Evolutionary conservation across 1,139 yeast species (phyloP).

Genomic region (Geotrichum cucujoidarum): DNA sequence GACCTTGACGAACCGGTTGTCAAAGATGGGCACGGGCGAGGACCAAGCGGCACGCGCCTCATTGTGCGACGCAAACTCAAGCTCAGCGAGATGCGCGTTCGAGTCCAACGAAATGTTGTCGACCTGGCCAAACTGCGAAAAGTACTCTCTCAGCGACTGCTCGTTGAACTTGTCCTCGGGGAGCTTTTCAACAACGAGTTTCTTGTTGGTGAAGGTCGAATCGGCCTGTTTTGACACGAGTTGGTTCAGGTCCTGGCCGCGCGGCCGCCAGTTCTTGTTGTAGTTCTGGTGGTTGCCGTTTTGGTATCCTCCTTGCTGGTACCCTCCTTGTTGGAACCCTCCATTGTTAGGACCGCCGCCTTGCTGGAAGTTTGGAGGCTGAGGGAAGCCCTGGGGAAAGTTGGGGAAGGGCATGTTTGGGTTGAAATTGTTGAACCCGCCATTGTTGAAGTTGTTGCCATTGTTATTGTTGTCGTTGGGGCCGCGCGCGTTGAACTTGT

Average conservation of each 20-base stretch:
- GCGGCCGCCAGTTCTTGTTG: not conserved
- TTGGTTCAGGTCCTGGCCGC: not conserved
- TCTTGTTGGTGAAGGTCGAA: slow-evolving; percentile 25
- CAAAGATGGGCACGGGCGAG: slow-evolving; percentile 45
- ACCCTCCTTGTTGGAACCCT: not conserved
- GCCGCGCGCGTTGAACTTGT: not conserved
- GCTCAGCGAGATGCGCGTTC: slow-evolving; percentile 34
- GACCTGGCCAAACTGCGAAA: slow-evolving; percentile 41
- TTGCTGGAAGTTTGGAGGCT: slow-evolving; percentile 10
- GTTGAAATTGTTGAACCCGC: no score
- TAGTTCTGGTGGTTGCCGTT: not conserved
- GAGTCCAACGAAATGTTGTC: slow-evolving; percentile 33
- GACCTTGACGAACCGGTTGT: slow-evolving; percentile 46
- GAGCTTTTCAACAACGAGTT: slow-evolving; percentile 41
- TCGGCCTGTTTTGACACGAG: slow-evolving; percentile 25
- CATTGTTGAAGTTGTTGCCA: not conserved
- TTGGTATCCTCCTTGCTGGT: not conserved
- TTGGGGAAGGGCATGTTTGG: not conserved
- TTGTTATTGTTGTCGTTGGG: not conserved
- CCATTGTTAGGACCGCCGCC: not conserved
- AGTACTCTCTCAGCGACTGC: slow-evolving; percentile 35
- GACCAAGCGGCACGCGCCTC: slow-evolving; percentile 44
- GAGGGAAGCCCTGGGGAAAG: not conserved
- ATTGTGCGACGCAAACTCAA: slow-evolving; percentile 40
- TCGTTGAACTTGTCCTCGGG: slow-evolving; percentile 43